Percentiles rank a stretch among this genome's conserved stretches.
These are phyloP conservation scores for Apophysomyces sp. DNA, from an alignment of 371 early-diverging fungal species.

Conservation along the genomic window DNA sequence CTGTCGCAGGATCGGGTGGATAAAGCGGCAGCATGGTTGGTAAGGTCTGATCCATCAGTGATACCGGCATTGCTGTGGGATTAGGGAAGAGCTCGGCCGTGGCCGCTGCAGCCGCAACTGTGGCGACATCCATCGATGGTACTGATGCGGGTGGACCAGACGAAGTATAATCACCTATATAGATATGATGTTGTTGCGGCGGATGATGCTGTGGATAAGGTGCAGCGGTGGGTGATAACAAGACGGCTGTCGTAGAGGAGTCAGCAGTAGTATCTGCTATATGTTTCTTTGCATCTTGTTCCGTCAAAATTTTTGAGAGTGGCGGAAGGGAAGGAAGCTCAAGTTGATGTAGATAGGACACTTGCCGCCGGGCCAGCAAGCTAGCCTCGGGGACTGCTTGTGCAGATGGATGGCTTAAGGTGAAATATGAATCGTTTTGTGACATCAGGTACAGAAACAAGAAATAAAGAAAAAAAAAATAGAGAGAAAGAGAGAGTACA, in stretches of 20 bases:
- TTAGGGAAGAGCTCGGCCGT: constrained; percentile 5
- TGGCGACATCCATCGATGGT: constrained; percentile 20
- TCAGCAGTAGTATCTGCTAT: neutral
- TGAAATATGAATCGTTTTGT: constrained; percentile 4
- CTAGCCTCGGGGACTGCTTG: constrained; percentile 1
- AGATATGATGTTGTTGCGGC: neutral
- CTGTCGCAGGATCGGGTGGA: neutral
- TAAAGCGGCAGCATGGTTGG: neutral
- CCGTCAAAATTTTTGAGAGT: neutral
- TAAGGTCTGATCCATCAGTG: neutral
- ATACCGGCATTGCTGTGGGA: neutral
- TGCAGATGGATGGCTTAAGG: neutral
- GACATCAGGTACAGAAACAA: neutral
- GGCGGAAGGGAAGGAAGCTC: neutral
- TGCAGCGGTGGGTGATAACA: neutral
- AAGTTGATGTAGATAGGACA: neutral
- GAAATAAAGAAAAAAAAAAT: constrained; percentile 3
- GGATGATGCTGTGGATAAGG: neutral
- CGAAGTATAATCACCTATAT: neutral
- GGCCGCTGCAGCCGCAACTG: constrained; percentile 15
- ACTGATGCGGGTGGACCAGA: neutral
- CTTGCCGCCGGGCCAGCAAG: neutral
- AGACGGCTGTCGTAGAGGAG: neutral
- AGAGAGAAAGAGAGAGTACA: neutral
- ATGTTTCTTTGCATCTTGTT: neutral